Conservation (phyloP, 257 asterid species). For the Salvia miltiorrhiza region DNA sequence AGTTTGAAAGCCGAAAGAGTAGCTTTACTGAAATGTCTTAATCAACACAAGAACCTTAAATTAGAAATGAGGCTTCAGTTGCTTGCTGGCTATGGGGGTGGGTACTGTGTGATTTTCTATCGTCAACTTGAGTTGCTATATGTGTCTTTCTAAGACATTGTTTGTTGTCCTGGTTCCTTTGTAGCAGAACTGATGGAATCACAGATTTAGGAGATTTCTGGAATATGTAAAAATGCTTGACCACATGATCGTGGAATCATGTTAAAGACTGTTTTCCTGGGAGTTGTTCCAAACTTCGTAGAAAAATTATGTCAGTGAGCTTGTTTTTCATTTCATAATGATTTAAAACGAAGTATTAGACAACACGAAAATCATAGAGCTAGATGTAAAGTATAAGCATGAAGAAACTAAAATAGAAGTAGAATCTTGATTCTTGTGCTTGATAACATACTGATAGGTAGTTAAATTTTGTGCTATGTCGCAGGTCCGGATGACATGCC, state of each 20-base stretch:
- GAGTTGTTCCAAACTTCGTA: background rate
- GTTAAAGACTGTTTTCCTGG: background rate
- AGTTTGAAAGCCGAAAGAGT: background rate
- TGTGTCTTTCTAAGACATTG: background rate
- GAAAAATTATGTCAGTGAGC: background rate
- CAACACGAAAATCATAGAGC: background rate
- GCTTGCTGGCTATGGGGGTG: background rate
- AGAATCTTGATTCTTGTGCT: background rate
- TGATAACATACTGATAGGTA: background rate
- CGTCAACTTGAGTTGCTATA: background rate
- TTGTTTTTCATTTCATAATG: conserved; percentile 2
- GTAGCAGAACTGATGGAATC: no score
- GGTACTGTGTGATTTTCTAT: background rate
- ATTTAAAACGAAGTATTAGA: background rate
- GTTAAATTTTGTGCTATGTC: conserved; percentile 20
- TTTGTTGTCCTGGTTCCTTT: no score
- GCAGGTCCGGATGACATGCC: conserved; percentile 99
- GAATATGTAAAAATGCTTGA: background rate
- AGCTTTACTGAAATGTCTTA: background rate
- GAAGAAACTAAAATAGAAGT: background rate
- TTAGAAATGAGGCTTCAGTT: background rate
- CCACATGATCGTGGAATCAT: background rate
- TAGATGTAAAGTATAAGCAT: background rate
- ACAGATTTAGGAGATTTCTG: no score
- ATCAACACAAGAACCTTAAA: background rate